Evolutionary conservation across 331 rosid species (phyloP).

Genomic region (Arachis monticola): DNA sequence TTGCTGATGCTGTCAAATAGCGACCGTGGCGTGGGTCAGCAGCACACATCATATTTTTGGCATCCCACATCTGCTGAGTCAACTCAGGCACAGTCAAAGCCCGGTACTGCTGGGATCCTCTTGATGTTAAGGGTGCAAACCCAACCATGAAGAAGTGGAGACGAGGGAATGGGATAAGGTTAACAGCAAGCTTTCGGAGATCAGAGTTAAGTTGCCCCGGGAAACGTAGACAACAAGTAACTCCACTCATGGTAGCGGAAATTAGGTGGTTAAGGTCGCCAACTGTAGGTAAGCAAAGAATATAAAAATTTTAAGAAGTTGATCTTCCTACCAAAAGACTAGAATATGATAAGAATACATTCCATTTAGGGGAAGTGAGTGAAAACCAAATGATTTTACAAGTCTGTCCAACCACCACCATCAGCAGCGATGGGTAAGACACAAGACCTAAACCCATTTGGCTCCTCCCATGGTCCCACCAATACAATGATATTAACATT

Average conservation of each 20-base stretch:
- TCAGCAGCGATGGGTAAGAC: constrained; percentile 37
- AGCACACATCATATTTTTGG: constrained; percentile 69
- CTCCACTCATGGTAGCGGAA: constrained; percentile 78
- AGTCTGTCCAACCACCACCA: constrained; percentile 32
- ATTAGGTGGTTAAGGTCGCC: constrained; percentile 83
- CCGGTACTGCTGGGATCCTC: constrained; percentile 82
- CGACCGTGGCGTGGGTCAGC: constrained; percentile 87
- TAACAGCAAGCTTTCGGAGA: constrained; percentile 80
- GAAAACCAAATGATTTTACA: constrained; percentile 41
- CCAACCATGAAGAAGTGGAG: constrained; percentile 68
- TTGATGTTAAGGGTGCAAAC: constrained; percentile 72
- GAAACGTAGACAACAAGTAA: constrained; percentile 76
- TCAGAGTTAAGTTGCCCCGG: constrained; percentile 82
- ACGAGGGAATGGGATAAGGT: constrained; percentile 75
- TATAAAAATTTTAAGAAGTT: neutral
- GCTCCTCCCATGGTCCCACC: constrained; percentile 29
- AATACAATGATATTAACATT: constrained; percentile 26
- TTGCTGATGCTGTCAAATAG: constrained; percentile 71
- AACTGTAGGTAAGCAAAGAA: constrained; percentile 47
- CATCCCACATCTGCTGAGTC: constrained; percentile 89
- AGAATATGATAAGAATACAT: constrained; percentile 5
- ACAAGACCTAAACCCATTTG: constrained; percentile 38
- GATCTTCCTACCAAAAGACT: constrained; percentile 23
- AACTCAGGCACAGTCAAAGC: constrained; percentile 71
- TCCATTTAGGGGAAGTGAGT: constrained; percentile 33